Percentiles rank a stretch among this genome's conserved stretches.
phyloP scores from a whole-genome alignment of 1,284 basidiomycete species.

The Cronartium quercuum region DNA sequence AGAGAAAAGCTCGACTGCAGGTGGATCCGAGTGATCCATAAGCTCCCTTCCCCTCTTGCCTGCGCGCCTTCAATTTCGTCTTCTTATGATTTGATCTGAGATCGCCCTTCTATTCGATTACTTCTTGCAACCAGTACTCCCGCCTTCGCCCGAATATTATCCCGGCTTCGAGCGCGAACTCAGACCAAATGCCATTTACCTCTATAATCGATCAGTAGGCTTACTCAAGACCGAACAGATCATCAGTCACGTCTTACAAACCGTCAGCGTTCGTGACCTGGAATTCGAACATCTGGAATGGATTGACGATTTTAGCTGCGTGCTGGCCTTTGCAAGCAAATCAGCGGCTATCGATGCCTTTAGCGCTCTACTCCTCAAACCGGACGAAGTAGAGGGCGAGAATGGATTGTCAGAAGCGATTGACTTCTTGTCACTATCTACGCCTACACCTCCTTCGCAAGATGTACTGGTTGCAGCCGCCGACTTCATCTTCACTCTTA shows the following conservation, averaged over 20 bases:
- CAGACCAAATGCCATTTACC: slow-evolving; percentile 18
- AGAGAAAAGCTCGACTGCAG: background rate
- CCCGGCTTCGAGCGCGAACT: slow-evolving; percentile 13
- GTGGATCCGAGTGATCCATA: background rate
- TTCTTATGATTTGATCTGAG: background rate
- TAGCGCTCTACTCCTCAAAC: slow-evolving; percentile 8
- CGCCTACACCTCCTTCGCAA: background rate
- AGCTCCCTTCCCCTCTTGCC: background rate
- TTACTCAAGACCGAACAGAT: slow-evolving; percentile 21
- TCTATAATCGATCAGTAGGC: slow-evolving; percentile 33
- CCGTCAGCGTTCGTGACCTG: background rate
- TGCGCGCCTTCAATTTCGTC: background rate
- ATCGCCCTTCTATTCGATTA: background rate
- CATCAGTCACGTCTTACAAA: slow-evolving; percentile 16
- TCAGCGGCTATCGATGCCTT: slow-evolving; percentile 11
- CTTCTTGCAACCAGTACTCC: slow-evolving; percentile 15
- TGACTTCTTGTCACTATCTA: slow-evolving; percentile 5
- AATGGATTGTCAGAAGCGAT: slow-evolving; percentile 30
- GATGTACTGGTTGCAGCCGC: slow-evolving; percentile 12
- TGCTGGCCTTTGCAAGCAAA: slow-evolving; percentile 4
- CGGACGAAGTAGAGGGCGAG: slow-evolving; percentile 34
- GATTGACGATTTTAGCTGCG: slow-evolving; percentile 34
- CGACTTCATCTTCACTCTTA: slow-evolving; percentile 23
- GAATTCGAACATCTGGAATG: slow-evolving; percentile 30
- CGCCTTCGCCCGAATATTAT: slow-evolving; percentile 9